A percentile compares a stretch with the other conserved stretches of the same genome.
Conservation (phyloP, 345 rosid species). For the Linum tenue region DNA sequence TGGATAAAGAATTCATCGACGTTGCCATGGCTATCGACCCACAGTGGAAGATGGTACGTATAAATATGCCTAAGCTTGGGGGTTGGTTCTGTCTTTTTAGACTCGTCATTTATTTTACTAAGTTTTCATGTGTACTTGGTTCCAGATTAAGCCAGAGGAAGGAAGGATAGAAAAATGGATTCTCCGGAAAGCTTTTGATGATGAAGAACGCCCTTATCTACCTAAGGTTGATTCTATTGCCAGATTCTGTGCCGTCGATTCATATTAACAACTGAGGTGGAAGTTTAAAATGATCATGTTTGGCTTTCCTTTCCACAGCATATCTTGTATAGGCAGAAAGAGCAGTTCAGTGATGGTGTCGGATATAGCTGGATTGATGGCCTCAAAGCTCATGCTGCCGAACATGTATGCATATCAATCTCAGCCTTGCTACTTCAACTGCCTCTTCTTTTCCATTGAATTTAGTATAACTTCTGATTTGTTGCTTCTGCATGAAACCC, state of each 20-base stretch:
- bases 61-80: neutral
- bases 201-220: conserved; percentile 70
- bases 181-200: conserved; percentile 78
- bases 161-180: conserved; percentile 82
- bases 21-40: conserved; percentile 85
- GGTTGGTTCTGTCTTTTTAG: neutral
- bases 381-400: conserved; percentile 69
- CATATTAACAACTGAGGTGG: conserved; percentile 6
- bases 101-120: too few species aligned
- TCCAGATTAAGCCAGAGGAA: conserved; percentile 54
- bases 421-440: too few species aligned
- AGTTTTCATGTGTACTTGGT: too few species aligned
- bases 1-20: conserved; percentile 74
- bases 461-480: too few species aligned
- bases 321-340: conserved; percentile 90
- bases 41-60: conserved; percentile 66
- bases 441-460: too few species aligned
- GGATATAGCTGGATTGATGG: conserved; percentile 99
- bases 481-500: too few species aligned
- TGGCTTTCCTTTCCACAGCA: conserved; percentile 43
- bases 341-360: conserved; percentile 94
- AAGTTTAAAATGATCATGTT: neutral
- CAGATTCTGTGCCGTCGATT: too few species aligned
- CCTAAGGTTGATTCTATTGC: conserved; percentile 45
- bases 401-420: too few species aligned